Conservation (phyloP, 2,329 filamentous ascomycete species). For the Didymella exigua region DNA sequence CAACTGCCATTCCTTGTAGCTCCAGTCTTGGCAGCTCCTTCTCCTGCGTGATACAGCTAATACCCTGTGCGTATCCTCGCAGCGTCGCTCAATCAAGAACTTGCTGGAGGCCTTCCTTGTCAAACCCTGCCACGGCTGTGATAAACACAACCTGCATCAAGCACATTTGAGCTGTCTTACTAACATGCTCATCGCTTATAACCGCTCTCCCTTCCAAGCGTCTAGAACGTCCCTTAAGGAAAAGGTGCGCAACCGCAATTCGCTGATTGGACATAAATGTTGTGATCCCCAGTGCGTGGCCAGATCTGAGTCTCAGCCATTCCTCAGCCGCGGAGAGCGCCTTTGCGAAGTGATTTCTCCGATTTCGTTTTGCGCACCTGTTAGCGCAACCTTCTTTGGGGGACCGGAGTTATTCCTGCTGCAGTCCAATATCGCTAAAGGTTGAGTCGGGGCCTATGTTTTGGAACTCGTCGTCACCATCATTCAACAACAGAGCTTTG, state of each 20-base stretch:
- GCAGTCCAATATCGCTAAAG: conserved; percentile 13
- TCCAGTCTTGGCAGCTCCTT: conserved; percentile 27
- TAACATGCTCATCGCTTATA: conserved; percentile 30
- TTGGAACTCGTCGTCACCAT: conserved; percentile 1
- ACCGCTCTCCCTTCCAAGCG: conserved; percentile 29
- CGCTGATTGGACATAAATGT: conserved; percentile 12
- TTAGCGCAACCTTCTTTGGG: conserved; percentile 15
- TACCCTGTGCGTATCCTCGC: conserved; percentile 10
- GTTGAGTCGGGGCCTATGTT: conserved; percentile 5
- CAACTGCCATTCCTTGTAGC: conserved; percentile 7
- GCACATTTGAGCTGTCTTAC: conserved; percentile 37
- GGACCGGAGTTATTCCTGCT: conserved; percentile 16
- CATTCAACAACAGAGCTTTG: conserved; percentile 9
- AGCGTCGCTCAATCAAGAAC: not conserved
- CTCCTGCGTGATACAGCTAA: conserved; percentile 42
- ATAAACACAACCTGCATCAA: conserved; percentile 37
- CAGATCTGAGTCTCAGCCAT: conserved; percentile 6
- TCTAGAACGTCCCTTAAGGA: conserved; percentile 20
- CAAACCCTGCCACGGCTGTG: conserved; percentile 34
- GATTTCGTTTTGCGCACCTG: conserved; percentile 3
- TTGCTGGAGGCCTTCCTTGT: conserved; percentile 28
- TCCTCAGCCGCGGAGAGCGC: conserved; percentile 15
- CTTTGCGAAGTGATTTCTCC: conserved; percentile 10
- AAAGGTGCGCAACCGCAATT: conserved; percentile 4
- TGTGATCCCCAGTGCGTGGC: conserved; percentile 6